Percentiles rank a stretch among this genome's conserved stretches.
These are phyloP conservation scores for Avena eriantha DNA, from an alignment of 176 grass and related monocot genomes.

Conservation along the genomic window DNA sequence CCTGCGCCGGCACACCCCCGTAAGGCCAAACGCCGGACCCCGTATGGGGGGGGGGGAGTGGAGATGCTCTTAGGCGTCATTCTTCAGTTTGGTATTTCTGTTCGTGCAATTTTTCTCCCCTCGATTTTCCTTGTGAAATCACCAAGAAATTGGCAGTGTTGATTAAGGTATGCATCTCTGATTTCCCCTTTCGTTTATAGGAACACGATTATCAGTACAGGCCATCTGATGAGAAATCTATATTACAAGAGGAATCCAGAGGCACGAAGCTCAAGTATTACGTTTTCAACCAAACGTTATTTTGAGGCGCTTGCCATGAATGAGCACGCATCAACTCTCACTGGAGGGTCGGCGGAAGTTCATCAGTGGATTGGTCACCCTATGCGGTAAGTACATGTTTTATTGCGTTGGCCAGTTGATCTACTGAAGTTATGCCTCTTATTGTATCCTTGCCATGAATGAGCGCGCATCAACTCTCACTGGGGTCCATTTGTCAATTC, in stretches of 20 bases:
- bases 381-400: slow-evolving; percentile 48
- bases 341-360: slow-evolving; percentile 55
- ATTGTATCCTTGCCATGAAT: background rate
- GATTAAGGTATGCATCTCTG: background rate
- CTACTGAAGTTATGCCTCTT: slow-evolving; percentile 26
- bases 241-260: slow-evolving; percentile 82
- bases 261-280: slow-evolving; percentile 38
- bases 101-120: background rate
- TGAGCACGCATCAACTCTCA: slow-evolving; percentile 61
- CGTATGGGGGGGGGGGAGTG: too few species aligned
- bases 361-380: slow-evolving; percentile 82
- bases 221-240: slow-evolving; percentile 71
- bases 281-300: slow-evolving; percentile 55
- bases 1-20: too few species aligned
- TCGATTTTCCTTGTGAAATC: background rate
- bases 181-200: slow-evolving; percentile 46
- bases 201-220: slow-evolving; percentile 61
- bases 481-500: background rate
- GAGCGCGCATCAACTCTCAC: too few species aligned
- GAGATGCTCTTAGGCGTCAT: background rate
- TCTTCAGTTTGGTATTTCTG: slow-evolving; percentile 1
- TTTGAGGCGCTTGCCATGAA: slow-evolving; percentile 72
- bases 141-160: background rate
- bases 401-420: background rate
- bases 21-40: too few species aligned